Conservation (phyloP, 2,329 filamentous ascomycete genomes). For the Fusarium sp. region DNA sequence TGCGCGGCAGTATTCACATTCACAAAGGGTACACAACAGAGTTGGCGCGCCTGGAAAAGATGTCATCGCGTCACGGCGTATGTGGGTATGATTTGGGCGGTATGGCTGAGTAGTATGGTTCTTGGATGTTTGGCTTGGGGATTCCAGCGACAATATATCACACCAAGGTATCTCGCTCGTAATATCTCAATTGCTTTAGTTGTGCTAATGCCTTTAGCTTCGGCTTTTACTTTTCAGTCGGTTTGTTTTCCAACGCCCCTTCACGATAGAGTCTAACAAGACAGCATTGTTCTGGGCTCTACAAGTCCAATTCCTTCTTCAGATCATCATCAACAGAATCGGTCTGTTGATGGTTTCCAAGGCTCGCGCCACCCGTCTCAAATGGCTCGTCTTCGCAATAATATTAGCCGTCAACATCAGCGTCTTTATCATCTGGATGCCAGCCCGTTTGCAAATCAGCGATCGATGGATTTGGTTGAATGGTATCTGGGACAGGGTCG, state of each 20-base stretch:
- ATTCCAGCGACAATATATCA: conserved; percentile 41
- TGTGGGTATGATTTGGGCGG: conserved; percentile 39
- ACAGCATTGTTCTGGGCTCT: conserved; percentile 50
- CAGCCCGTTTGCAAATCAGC: conserved; percentile 58
- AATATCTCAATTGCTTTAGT: fast-evolving
- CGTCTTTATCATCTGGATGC: conserved; percentile 66
- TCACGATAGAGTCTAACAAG: not conserved
- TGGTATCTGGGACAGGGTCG: conserved; percentile 62
- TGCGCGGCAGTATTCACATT: conserved; percentile 30
- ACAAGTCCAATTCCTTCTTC: conserved; percentile 62
- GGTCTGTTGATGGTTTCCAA: conserved; percentile 56
- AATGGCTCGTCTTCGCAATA: conserved; percentile 57
- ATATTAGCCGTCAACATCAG: conserved; percentile 63
- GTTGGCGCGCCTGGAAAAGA: conserved; percentile 29
- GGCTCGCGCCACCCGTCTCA: conserved; percentile 51
- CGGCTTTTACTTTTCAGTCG: conserved; percentile 38
- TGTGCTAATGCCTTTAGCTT: conserved; percentile 24
- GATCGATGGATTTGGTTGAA: conserved; percentile 58
- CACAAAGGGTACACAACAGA: conserved; percentile 24
- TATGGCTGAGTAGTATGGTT: conserved; percentile 41
- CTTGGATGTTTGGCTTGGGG: conserved; percentile 39
- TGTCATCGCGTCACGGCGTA: conserved; percentile 26
- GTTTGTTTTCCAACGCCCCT: conserved; percentile 1
- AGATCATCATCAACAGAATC: conserved; percentile 66
- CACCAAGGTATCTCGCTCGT: conserved; percentile 24